Evolutionary conservation across 306 rosid genomes (phyloP), one percentile per base, ranked within the genome.

Genomic region (Medicago arabica): DNA sequence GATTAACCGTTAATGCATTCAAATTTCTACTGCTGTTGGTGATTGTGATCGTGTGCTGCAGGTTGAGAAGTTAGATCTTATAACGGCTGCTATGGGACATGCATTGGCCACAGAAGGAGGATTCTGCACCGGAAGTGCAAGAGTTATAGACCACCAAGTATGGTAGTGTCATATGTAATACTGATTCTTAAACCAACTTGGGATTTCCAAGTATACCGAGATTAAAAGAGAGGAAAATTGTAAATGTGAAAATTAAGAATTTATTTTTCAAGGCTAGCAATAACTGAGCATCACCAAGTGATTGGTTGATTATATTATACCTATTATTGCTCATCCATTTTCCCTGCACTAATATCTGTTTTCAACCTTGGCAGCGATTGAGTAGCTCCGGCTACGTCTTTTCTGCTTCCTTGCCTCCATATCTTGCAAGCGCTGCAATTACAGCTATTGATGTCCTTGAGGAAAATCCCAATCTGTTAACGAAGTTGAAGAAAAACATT

Each of bases 21-120:
- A 17, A 71, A 71, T 68, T 63, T 62, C 50, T 62, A 47, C 51
- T 68, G 39, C 49, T 61, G 16, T 81, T 76, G 87, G 80, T 83
- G 74, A 86, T 80, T 71, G 68, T 74, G 76, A 41, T 84, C 44
- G 36, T 72, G 43, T 69, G 47, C 69, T 85, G 82, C 91, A 90
- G 99, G 87, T 82, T 85, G 99, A 87, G 31, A 90, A 96, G 80
- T 81, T 96, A 83, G 99, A 96, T 71, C 91, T 96, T 78, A 82
- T 96, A 72, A 96, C 98, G 40, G 98, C 99, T 80, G 92, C 98
- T 53, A 90, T 96, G 99, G 99, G 99, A 80, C 94, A 92, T 80
- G 96, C 98, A 66, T 84, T 96, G 81, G 99, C 99, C 18, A 53
- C 98, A 43, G 99, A 92, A 83, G 99, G 99, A 78, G 99, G 99